Evolutionary conservation across 2,329 filamentous ascomycete species (phyloP), one percentile per base, ranked within the genome.

Genomic region (Alternaria sp.): DNA sequence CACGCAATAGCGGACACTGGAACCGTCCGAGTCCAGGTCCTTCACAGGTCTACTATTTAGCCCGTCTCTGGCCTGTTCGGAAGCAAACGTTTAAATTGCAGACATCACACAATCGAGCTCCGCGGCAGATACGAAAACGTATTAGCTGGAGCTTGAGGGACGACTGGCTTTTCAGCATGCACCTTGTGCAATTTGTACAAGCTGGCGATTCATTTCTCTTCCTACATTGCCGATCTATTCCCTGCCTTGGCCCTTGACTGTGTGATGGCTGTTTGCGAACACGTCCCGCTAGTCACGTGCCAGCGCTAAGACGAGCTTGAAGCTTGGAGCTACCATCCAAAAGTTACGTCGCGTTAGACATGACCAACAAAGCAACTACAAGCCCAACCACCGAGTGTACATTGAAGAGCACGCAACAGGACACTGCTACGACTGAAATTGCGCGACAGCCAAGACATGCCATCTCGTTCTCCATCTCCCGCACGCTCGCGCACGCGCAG

Each of bases 401-500:
- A 32, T 25, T 19, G 23, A 26, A 30, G 19, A 52, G 12, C 47
- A 26, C 32, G 21, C 7, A 21, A 3, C 17, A 50, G 8, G 43
- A 10, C 6, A 26, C 10, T 12, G 9, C n/a, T 17, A 52, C 50
- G n/a, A 32, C 15, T 28, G 11, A 13, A 26, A 26, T 32, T 47
- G 45, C 15, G 21, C 47, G 4, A 21, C 26, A 26, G 36, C 7
- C 25, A 36, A 43, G 26, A 19, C 19, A 73, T 72, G 70, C 68
- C 69, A 26, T 78, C 77, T 45, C 71, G 60, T 28, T 76, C 73
- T 12, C 69, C 67, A 13, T 72, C 73, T 23, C 71, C 65, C 32
- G 64, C 72, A 61, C 71, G 68, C 36, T 69, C 73, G 58, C 74
- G 66, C 60, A 71, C 70, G 36, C 80, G 77, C 63, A 82, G 80